Conservation (phyloP, 768 basidiomycete species). For the Aureoboletus auriporus region DNA sequence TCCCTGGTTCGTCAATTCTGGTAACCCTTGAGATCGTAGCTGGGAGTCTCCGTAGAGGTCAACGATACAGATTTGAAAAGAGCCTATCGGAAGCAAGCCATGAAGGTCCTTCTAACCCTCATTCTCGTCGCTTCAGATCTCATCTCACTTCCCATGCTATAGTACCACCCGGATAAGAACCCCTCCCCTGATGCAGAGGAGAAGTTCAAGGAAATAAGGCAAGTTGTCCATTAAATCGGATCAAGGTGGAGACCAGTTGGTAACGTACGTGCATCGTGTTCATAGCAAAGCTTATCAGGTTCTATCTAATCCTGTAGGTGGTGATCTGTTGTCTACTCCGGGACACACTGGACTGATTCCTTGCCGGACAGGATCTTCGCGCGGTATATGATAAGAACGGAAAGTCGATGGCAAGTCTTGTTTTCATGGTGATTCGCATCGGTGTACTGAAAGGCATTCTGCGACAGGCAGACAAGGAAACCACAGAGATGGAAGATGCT, state of each 20-base stretch:
- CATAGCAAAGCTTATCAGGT: conserved; percentile 93
- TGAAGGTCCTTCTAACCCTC: conserved; percentile 57
- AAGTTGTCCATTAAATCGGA: conserved; percentile 17
- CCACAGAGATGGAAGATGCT: conserved; percentile 86
- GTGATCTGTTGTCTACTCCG: conserved; percentile 12
- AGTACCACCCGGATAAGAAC: conserved; percentile 98
- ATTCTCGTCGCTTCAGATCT: not conserved
- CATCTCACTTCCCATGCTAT: conserved; percentile 1
- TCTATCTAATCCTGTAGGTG: conserved; percentile 71
- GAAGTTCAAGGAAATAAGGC: conserved; percentile 97
- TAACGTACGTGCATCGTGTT: conserved; percentile 17
- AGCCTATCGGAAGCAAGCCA: conserved; percentile 91
- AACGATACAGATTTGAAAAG: conserved; percentile 86
- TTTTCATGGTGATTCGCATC: conserved; percentile 5
- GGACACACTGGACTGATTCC: conserved; percentile 6
- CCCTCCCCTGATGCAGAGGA: conserved; percentile 88
- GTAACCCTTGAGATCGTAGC: conserved; percentile 35
- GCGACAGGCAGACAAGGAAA: conserved; percentile 67
- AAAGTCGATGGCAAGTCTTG: conserved; percentile 66
- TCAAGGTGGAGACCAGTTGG: conserved; percentile 7
- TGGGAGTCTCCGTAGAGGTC: conserved; percentile 68
- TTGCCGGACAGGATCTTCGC: conserved; percentile 61
- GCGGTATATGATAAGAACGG: conserved; percentile 95
- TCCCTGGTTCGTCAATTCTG: not conserved
- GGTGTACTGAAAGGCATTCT: conserved; percentile 2